Percentiles rank a stretch among this genome's conserved stretches.
phyloP scores from a whole-genome alignment of 768 basidiomycete genomes.

The Ephemerocybe angulata region DNA sequence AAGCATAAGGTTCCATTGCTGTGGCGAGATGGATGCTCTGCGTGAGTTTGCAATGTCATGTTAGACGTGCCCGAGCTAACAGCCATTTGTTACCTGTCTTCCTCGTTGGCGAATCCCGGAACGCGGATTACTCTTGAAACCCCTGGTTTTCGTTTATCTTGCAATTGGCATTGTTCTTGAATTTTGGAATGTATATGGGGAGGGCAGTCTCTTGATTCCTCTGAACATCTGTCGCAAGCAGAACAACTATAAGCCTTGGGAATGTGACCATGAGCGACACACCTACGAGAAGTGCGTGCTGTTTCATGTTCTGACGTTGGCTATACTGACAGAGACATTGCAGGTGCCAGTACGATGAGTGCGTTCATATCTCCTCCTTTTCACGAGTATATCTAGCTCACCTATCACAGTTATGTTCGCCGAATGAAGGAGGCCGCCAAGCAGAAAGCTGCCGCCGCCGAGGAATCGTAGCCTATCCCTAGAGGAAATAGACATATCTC shows the following conservation, averaged over 20 bases:
- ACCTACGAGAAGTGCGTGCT: constrained; percentile 75
- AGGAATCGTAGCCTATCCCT: constrained; percentile 23
- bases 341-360: constrained; percentile 97
- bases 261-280: constrained; percentile 86
- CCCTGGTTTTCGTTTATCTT: neutral
- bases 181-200: constrained; percentile 3
- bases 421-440: constrained; percentile 84
- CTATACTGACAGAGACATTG: constrained; percentile 1
- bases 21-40: constrained; percentile 89
- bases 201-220: constrained; percentile 74
- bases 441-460: constrained; percentile 49
- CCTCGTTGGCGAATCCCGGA: constrained; percentile 3
- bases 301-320: neutral
- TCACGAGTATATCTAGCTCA: constrained; percentile 4
- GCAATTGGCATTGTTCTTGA: neutral
- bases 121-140: constrained; percentile 3
- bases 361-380: constrained; percentile 30
- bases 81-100: neutral
- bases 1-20: constrained; percentile 67
- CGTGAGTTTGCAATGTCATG: constrained; percentile 51
- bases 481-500: neutral
- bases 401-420: constrained; percentile 63
- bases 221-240: constrained; percentile 83
- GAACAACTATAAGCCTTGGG: constrained; percentile 82
- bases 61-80: neutral